These are phyloP conservation scores for Austroboletus festivus DNA, from an alignment of 768 basidiomycete species.

Conservation along the genomic window DNA sequence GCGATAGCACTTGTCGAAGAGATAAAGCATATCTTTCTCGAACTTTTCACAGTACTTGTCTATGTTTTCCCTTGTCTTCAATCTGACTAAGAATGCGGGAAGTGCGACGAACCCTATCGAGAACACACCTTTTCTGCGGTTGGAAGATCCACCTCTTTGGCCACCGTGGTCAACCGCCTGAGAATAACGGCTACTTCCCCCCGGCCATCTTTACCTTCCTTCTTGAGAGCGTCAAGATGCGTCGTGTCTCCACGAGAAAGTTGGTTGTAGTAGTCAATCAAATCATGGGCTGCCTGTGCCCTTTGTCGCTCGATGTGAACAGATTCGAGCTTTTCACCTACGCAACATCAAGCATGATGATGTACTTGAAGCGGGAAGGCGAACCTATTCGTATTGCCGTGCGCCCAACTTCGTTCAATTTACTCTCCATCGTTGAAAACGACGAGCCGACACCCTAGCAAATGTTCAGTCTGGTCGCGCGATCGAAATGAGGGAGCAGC, in stretches of 20 bases:
- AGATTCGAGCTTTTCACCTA: constrained; percentile 94
- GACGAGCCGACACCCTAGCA: constrained; percentile 80
- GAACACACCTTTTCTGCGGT: constrained; percentile 69
- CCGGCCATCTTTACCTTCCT: constrained; percentile 86
- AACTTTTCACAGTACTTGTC: constrained; percentile 98
- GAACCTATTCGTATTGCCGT: constrained; percentile 91
- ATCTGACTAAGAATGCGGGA: background rate
- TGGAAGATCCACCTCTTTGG: constrained; percentile 89
- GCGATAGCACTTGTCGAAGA: constrained; percentile 94
- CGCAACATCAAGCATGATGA: constrained; percentile 6
- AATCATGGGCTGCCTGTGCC: constrained; percentile 90
- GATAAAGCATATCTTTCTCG: constrained; percentile 95
- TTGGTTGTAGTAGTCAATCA: constrained; percentile 93
- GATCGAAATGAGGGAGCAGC: background rate
- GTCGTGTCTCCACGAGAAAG: constrained; percentile 80
- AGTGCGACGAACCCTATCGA: background rate
- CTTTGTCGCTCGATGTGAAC: constrained; percentile 89
- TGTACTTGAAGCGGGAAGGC: background rate
- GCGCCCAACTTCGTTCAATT: constrained; percentile 89
- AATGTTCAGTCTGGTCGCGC: constrained; percentile 1
- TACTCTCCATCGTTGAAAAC: constrained; percentile 84
- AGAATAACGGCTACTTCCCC: constrained; percentile 85
- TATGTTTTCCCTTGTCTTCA: constrained; percentile 83
- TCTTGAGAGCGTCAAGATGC: constrained; percentile 71
- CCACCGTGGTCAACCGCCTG: constrained; percentile 79